A percentile compares a stretch with the other conserved stretches of the same genome.
Evolutionary conservation across 176 grass and related monocot genomes (phyloP).

Genomic region (Musa beccarii): DNA sequence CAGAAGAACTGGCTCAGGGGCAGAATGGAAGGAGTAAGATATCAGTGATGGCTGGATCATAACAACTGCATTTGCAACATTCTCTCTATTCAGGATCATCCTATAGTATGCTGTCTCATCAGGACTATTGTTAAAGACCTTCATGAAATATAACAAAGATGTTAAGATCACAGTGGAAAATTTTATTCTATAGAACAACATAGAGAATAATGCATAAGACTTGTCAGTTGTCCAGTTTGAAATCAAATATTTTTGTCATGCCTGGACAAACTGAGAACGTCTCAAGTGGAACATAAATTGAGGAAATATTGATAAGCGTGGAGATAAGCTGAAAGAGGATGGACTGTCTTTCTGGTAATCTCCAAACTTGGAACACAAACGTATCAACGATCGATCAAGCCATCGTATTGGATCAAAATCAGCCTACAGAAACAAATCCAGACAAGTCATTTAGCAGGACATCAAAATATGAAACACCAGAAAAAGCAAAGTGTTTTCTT

Average conservation of each 20-base stretch:
- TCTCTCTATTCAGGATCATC: conserved; percentile 16
- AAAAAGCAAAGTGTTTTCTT: background rate
- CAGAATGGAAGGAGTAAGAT: conserved; percentile 11
- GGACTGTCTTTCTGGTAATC: conserved; percentile 87
- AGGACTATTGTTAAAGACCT: conserved; percentile 18
- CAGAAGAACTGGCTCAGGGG: conserved; percentile 13
- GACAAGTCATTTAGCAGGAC: conserved; percentile 20
- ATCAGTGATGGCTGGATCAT: conserved; percentile 22
- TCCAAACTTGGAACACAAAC: conserved; percentile 82
- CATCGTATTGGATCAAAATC: conserved; percentile 97
- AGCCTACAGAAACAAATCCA: conserved; percentile 34
- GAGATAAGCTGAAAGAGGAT: conserved; percentile 83
- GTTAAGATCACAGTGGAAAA: background rate
- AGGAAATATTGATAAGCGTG: conserved; percentile 79
- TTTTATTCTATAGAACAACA: conserved; percentile 15
- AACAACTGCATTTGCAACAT: conserved; percentile 19
- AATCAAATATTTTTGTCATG: conserved; percentile 13
- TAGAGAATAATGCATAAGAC: background rate
- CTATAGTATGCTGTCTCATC: conserved; percentile 21
- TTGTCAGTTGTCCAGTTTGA: no score
- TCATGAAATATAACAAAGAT: background rate
- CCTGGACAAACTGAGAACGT: conserved; percentile 95
- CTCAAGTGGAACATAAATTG: conserved; percentile 92
- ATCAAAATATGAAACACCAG: conserved; percentile 19
- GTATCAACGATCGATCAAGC: conserved; percentile 81